Evolutionary conservation across 495 filamentous ascomycete genomes (phyloP), one percentile per base, ranked within the genome.

Genomic region (Penicillium arizonense): DNA sequence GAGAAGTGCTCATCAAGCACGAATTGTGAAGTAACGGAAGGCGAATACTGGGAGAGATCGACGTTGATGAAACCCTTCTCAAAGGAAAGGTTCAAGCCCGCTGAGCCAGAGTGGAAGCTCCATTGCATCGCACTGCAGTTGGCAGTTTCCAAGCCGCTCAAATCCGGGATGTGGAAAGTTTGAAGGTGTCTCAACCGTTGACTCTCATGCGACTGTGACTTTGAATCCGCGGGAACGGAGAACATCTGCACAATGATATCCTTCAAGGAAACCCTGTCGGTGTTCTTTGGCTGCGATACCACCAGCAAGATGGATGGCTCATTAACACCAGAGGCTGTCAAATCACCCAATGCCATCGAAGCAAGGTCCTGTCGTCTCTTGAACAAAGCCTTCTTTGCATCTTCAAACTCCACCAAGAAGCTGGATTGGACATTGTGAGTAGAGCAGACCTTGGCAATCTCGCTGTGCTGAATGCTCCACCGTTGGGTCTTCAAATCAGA

Each of bases 371-470:
- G 73, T 41, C 75, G 55, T 52, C 71, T 65, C 53, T 72, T 77
- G 44, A 78, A 68, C 36, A 77, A 50, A 16, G 65, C 55, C 49
- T 71, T 76, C 50, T 68, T 71, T 7, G 69, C 74, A 53, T 78
- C 75, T 20, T 77, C 72, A n/a, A 76, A 69, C 52, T 77, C 73
- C 6, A 76, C 58, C 26, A 75, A 57, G 39, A 78, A 78, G 57
- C 70, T 72, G 3, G 69, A 57, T 23, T 68, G 62, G 9, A 77
- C 61, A 28, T 58, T 59, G 44, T 70, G 64, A 14, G 58, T 64
- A 16, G 67, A 57, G 52, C 55, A 62, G 21, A 58, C 40, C 50
- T 72, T 68, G 11, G 64, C 57, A 32, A 72, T 60, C 56, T 74
- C 71, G 45, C 63, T 69, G 59, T 75, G 71, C 26, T 71, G 58